These are phyloP conservation scores for Blepharisma stoltei DNA, from an alignment of 73 alveolate genomes.

Conservation along the genomic window DNA sequence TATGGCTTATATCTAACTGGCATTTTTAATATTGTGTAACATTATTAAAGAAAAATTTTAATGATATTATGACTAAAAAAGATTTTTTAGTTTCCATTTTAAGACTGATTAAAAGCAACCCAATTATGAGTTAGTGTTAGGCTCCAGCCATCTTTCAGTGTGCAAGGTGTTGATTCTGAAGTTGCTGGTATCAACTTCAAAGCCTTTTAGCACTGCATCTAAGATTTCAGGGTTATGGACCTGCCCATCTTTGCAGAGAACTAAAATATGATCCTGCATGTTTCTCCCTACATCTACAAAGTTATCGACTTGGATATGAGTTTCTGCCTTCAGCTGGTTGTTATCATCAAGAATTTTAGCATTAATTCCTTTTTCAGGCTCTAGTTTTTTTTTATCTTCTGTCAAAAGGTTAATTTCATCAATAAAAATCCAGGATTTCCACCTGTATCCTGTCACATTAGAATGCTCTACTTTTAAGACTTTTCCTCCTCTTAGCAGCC, in stretches of 20 bases:
- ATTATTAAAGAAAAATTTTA: no score
- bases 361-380: slow-evolving; percentile 62
- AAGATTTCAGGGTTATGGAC: slow-evolving; percentile 89
- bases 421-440: slow-evolving; percentile 77
- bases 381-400: slow-evolving; percentile 62
- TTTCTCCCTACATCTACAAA: slow-evolving; percentile 76
- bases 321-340: slow-evolving; percentile 77
- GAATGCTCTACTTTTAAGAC: slow-evolving; percentile 60
- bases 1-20: no score
- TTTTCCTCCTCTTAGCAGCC: slow-evolving; percentile 85
- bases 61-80: no score
- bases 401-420: slow-evolving; percentile 76
- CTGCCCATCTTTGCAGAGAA: slow-evolving; percentile 61
- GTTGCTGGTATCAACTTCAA: slow-evolving; percentile 84
- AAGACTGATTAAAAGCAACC: neutral
- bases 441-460: slow-evolving; percentile 70
- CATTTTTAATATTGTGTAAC: no score
- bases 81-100: no score
- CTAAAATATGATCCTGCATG: slow-evolving; percentile 56
- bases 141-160: slow-evolving; percentile 81
- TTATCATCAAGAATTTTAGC: slow-evolving; percentile 65
- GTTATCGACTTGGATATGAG: slow-evolving; percentile 77
- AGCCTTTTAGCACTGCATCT: slow-evolving; percentile 78
- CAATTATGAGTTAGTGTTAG: slow-evolving; percentile 70
- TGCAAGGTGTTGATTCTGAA: slow-evolving; percentile 81